Evolutionary conservation across 192 early-diverging fungal genomes (phyloP).

Genomic region (Cladochytrium replicatum): DNA sequence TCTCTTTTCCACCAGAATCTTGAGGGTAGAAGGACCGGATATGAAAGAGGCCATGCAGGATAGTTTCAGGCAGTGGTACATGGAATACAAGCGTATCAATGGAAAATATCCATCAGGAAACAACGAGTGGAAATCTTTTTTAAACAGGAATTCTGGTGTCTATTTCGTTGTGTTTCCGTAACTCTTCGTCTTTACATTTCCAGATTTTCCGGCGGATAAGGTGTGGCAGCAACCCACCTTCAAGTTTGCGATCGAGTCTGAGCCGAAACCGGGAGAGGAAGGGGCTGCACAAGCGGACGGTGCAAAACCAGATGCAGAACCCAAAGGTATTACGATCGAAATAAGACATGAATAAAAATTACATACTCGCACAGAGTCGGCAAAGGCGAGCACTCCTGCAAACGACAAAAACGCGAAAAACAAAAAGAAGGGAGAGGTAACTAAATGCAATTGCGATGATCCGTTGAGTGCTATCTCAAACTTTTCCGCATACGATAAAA

Average conservation of each 20-base stretch:
- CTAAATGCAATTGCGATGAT: neutral
- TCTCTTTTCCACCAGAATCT: conserved; percentile 21
- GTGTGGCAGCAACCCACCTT: conserved; percentile 43
- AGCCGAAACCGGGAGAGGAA: conserved; percentile 9
- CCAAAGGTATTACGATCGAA: neutral
- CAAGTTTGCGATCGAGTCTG: conserved; percentile 27
- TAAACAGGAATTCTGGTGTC: neutral
- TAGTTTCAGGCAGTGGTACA: conserved; percentile 53
- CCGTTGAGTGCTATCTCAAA: neutral
- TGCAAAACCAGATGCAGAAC: conserved; percentile 18
- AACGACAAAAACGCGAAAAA: conserved; percentile 14
- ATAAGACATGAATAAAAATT: too few relatives aligned
- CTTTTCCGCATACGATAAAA: conserved; percentile 2
- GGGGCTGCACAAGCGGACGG: conserved; percentile 8
- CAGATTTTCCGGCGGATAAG: conserved; percentile 46
- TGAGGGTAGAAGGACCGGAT: conserved; percentile 49
- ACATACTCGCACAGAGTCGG: too few relatives aligned
- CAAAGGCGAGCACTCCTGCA: neutral
- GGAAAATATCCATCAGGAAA: conserved; percentile 29
- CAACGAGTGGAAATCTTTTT: neutral
- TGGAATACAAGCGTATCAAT: conserved; percentile 47
- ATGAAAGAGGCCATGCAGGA: conserved; percentile 55
- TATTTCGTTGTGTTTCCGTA: neutral
- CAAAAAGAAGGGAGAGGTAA: conserved; percentile 16
- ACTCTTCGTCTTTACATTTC: too few relatives aligned